phyloP scores from a whole-genome alignment of 2,329 filamentous ascomycete species.

The Clonostachys rhizophaga region DNA sequence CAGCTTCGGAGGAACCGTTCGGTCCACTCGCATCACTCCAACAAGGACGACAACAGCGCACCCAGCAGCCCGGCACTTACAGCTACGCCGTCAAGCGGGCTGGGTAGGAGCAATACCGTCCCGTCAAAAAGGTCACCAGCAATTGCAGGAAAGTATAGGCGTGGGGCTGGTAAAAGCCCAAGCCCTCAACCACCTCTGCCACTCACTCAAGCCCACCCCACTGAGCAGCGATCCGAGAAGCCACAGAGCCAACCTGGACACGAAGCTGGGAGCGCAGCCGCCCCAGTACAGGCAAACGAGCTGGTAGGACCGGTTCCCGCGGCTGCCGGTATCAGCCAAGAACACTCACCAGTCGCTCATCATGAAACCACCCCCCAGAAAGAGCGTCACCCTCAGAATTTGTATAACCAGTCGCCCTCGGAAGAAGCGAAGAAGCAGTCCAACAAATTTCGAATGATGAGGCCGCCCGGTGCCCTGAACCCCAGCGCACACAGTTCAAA shows the following conservation, averaged over 20 bases:
- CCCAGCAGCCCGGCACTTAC: constrained; percentile 58
- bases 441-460: constrained; percentile 89
- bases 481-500: constrained; percentile 89
- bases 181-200: constrained; percentile 25
- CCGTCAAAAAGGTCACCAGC: constrained; percentile 85
- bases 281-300: no score
- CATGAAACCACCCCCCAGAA: constrained; percentile 47
- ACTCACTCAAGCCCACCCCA: constrained; percentile 24
- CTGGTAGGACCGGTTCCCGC: no score
- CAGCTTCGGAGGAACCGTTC: constrained; percentile 84
- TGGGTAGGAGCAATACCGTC: constrained; percentile 78
- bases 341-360: no score
- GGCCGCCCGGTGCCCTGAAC: constrained; percentile 69
- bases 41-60: constrained; percentile 66
- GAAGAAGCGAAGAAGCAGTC: constrained; percentile 65
- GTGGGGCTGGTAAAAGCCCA: constrained; percentile 15
- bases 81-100: constrained; percentile 49
- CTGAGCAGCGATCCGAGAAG: constrained; percentile 5
- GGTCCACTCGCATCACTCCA: constrained; percentile 83
- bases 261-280: no score
- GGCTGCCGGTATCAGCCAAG: no score
- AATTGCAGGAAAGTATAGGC: constrained; percentile 62
- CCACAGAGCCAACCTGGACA: constrained; percentile 2
- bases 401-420: constrained; percentile 68
- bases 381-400: constrained; percentile 62